Evolutionary conservation across 257 asterid genomes (phyloP).

Genomic region (Misopates orontium): DNA sequence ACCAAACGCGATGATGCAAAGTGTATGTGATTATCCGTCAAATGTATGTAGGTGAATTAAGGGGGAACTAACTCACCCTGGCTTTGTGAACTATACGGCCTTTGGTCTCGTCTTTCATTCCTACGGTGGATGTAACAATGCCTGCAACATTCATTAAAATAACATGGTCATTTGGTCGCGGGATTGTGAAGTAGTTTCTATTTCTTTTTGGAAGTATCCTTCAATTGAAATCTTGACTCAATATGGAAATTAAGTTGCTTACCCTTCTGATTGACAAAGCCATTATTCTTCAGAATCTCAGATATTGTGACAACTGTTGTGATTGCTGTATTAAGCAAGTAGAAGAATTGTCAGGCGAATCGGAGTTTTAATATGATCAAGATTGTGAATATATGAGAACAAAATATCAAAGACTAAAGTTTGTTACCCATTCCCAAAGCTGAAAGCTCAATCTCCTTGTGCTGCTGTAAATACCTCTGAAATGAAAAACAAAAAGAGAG

Average conservation of each 20-base stretch:
- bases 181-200: not conserved
- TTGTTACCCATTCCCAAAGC: constrained; percentile 96
- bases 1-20: not conserved
- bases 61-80: constrained; percentile 49
- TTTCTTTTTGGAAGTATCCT: not conserved
- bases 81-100: constrained; percentile 88
- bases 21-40: too few relatives aligned
- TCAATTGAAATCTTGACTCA: too few relatives aligned
- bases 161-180: not conserved
- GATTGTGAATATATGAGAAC: too few relatives aligned
- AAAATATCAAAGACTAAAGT: not conserved
- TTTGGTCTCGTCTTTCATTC: constrained; percentile 76
- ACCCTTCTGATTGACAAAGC: constrained; percentile 85
- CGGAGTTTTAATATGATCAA: not conserved
- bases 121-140: constrained; percentile 78
- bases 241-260: constrained; percentile 21
- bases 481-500: constrained; percentile 6
- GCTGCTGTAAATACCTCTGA: constrained; percentile 94
- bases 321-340: constrained; percentile 59
- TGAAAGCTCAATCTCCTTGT: constrained; percentile 92
- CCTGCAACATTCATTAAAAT: constrained; percentile 40
- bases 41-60: not conserved
- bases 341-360: constrained; percentile 9
- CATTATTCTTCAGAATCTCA: constrained; percentile 86
- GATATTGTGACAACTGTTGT: constrained; percentile 90